Base-by-base conservation (phyloP, 2,329 filamentous ascomycete genomes). In the Phyllosticta paracitricarpa region DNA sequence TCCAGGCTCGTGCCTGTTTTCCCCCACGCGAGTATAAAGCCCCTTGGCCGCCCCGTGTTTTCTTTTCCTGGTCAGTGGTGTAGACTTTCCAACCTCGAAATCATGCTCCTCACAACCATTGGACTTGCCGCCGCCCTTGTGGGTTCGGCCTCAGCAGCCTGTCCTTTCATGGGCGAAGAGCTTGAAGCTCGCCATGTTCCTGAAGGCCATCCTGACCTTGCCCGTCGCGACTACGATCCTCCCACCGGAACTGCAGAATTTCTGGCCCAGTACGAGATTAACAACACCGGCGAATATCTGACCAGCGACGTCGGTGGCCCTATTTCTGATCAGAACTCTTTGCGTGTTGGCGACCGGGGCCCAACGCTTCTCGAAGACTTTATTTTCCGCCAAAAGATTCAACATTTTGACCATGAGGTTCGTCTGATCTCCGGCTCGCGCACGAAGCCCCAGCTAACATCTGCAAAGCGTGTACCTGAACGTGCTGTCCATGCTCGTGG, bases 311-410 rank as follows among this genome's bases (percentile, higher is more conserved):
- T 83, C 25, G 88, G 87, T 10, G 85, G 83, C 0, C 86, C 86
- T 0, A 85, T 90, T 51, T 78, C 78, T 55, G 87, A 90, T 30
- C 85, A 88, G 67, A 77, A 81, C 64, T 88, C 84, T 66, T 73
- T 90, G 48, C 86, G 80, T 66, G 86, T 81, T n/a, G 88, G 88
- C 2, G 78, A 81, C 7, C 78, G 86, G 54, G 88, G 88, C 1
- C 81, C 87, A 1, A 86, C 85, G 0, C 75, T 90, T 22, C 75
- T 91, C 0, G 88, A 90, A 68, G 88, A 90, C 69, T 89, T 87
- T 57, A 84, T 87, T 64, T 86, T 88, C 69, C 81, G 87, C 33
- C 86, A 90, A 67, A 89, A 88, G 75, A 86, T 88, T 52, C 83
- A 84, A 56, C 83, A 82, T 59, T 89, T 89, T 66, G 86, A 89